Conservation (phyloP, 192 early-diverging fungal species). For the Funneliformis mosseae region DNA sequence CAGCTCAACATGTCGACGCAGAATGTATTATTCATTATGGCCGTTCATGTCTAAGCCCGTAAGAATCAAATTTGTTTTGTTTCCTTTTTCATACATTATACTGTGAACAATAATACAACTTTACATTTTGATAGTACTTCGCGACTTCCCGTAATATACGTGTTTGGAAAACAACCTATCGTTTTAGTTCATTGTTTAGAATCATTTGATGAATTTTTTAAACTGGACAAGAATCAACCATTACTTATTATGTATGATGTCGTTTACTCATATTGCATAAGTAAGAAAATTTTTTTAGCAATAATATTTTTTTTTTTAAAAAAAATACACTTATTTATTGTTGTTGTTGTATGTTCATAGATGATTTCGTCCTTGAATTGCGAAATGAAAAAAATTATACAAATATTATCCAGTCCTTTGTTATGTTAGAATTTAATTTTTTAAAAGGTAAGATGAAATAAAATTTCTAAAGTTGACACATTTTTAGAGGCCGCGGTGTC, state of each 20-base stretch:
- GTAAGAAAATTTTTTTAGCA: constrained; percentile 32
- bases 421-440: background rate
- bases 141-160: constrained; percentile 81
- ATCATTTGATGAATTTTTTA: constrained; percentile 48
- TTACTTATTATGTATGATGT: constrained; percentile 81
- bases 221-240: constrained; percentile 41
- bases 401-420: background rate
- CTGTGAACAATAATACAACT: background rate
- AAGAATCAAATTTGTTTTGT: constrained; percentile 36
- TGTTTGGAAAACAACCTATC: constrained; percentile 77
- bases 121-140: constrained; percentile 56
- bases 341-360: background rate
- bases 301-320: background rate
- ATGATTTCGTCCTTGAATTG: background rate
- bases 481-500: too few relatives aligned
- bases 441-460: background rate
- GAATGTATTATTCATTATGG: constrained; percentile 97
- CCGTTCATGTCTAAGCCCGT: constrained; percentile 84
- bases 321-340: background rate
- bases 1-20: constrained; percentile 84
- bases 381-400: background rate
- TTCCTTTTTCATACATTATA: background rate
- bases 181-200: constrained; percentile 63
- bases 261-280: constrained; percentile 62
- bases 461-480: background rate